Conservation (phyloP, 2,329 filamentous ascomycete genomes). For the Xylaria sp. region DNA sequence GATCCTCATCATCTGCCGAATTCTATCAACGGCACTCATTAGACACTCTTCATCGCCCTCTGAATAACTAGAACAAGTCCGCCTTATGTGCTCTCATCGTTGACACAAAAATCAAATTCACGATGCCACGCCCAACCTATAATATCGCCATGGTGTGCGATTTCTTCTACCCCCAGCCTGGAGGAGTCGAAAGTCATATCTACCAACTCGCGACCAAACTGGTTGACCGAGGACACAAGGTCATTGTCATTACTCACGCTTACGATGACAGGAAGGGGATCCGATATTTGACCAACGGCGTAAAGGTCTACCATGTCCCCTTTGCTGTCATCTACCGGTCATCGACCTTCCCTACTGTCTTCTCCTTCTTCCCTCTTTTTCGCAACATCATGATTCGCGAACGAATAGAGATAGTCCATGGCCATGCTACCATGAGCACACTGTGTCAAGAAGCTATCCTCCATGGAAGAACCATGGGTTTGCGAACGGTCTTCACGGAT, state of each 20-base stretch:
- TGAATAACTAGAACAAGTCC: neutral
- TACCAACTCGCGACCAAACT: slow-evolving; percentile 96
- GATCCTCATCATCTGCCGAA: neutral
- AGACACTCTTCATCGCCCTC: neutral
- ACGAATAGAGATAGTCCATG: slow-evolving; percentile 93
- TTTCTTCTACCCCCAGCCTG: slow-evolving; percentile 98
- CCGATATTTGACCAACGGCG: slow-evolving; percentile 91
- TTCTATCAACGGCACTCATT: neutral
- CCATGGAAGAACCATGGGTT: slow-evolving; percentile 91
- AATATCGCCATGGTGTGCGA: slow-evolving; percentile 92
- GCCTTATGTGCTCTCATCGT: neutral
- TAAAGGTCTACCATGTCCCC: slow-evolving; percentile 97
- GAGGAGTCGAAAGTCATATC: slow-evolving; percentile 95
- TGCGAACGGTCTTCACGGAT: slow-evolving; percentile 94
- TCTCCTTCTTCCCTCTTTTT: slow-evolving; percentile 97
- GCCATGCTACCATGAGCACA: slow-evolving; percentile 89
- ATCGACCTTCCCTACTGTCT: slow-evolving; percentile 90
- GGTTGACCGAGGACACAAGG: slow-evolving; percentile 94
- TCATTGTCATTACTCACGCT: slow-evolving; percentile 94
- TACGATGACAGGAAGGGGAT: slow-evolving; percentile 88
- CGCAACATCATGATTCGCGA: slow-evolving; percentile 93
- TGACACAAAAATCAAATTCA: slow-evolving; percentile 23
- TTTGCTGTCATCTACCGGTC: slow-evolving; percentile 95
- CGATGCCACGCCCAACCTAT: slow-evolving; percentile 53
- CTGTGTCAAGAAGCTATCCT: slow-evolving; percentile 92